Base-by-base conservation (phyloP, 805 yeast species). In the Debaryomyces prosopidis region DNA sequence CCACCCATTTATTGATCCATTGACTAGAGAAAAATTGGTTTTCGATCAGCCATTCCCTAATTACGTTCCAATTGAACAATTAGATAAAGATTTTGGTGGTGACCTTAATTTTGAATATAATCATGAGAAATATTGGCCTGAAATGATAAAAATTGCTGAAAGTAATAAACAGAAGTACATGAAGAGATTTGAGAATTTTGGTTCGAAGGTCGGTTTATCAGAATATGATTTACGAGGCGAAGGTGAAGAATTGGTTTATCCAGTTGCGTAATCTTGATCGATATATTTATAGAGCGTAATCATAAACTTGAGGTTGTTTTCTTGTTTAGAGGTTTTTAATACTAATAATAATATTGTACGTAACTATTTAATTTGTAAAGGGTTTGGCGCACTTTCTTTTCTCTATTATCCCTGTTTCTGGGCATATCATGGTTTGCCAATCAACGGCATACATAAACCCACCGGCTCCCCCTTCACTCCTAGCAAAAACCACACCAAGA, bases 1-100 rank as follows among this genome's bases (percentile, higher is more conserved):
- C 52, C 89, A 88, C 57, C 99, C 99, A 4, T 94, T 94, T 64
- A 94, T 94, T 52, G 99, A 94, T 62, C 97, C 99, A 8, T 69
- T 89, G 59, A 94, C 99, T 1, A 78, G 96, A 50, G 97, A 91
- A 66, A 94, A 94, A 69, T 78, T 94, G 51, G 95, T 90, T 3
- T 94, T 84, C 62, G 95, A 89, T 63, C 89, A 90, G 55, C 96
- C 97, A 12, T 89, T 91, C 66, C 77, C 82, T 17, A 73, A 88
- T 30, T 92, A 87, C 58, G 94, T 90, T 11, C 96, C 96, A 1
- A 66, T 66, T 20, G 85, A 81, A 44, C 96, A 90, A 64, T 76
- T 94, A 50, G 97, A 90, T 61, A 75, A 77, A 57, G 84, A 82
- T 28, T 92, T 89, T 58, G 96, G 95, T 30, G 99, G 99, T 4